Evolutionary conservation across 257 asterid species (phyloP).

Genomic region (Echium plantagineum): DNA sequence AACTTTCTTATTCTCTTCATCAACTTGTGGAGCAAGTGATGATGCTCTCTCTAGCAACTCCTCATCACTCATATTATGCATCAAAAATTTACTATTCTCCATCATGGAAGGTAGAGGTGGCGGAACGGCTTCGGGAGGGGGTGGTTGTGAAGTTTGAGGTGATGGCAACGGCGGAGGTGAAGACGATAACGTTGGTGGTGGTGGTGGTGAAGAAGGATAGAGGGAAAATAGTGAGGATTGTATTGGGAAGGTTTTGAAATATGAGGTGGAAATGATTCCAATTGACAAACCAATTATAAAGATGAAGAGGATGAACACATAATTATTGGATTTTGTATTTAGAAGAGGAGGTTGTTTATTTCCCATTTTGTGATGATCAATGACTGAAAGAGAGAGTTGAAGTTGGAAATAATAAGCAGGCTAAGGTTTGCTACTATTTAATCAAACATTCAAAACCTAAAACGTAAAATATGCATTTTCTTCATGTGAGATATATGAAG

Average conservation of each 20-base stretch:
- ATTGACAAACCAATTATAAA: constrained; percentile 37
- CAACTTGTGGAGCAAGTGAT: constrained; percentile 4
- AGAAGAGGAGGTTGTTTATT: constrained; percentile 3
- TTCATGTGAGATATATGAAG: no score
- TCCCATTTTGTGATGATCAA: constrained; percentile 4
- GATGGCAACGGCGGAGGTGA: background rate
- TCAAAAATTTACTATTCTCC: constrained; percentile 4
- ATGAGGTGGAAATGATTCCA: constrained; percentile 26
- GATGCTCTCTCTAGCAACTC: constrained; percentile 44
- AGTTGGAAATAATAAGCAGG: background rate
- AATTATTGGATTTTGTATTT: constrained; percentile 11
- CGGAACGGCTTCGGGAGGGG: background rate
- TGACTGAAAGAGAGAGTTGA: background rate
- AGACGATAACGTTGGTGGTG: background rate
- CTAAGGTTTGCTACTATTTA: no score
- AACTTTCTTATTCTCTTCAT: constrained; percentile 4
- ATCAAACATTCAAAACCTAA: background rate
- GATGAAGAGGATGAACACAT: constrained; percentile 24
- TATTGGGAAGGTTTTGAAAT: constrained; percentile 21
- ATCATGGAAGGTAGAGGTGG: background rate
- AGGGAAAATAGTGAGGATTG: constrained; percentile 5
- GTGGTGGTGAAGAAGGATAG: background rate
- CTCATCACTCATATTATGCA: constrained; percentile 51
- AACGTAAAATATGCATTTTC: background rate
- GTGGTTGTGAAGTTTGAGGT: background rate